Evolutionary conservation across 352 stramenopile species (phyloP).

Genomic region (Phytophthora pini): DNA sequence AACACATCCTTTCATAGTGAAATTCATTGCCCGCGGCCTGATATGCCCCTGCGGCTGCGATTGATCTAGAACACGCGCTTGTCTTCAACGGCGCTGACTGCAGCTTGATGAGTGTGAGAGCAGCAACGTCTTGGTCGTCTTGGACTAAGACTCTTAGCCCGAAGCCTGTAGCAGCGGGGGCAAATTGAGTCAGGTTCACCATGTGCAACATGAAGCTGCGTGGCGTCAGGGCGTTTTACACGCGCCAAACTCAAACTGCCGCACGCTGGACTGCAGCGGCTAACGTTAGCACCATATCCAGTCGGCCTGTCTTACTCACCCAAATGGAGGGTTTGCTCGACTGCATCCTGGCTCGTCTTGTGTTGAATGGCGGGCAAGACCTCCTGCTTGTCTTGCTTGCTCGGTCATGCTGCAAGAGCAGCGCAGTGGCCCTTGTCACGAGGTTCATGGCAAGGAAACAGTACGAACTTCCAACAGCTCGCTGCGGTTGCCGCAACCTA

Average conservation of each 20-base stretch:
- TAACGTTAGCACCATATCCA: conserved; percentile 8
- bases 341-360: conserved; percentile 4
- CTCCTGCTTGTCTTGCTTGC: conserved; percentile 17
- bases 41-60: conserved; percentile 13
- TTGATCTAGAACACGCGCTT: conserved; percentile 8
- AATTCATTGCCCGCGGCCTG: conserved; percentile 25
- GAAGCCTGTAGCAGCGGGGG: not conserved
- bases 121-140: not conserved
- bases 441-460: not conserved
- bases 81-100: not conserved
- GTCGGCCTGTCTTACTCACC: conserved; percentile 24
- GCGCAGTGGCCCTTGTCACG: not conserved
- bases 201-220: conserved; percentile 5
- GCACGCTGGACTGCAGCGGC: not conserved
- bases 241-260: conserved; percentile 4
- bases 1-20: conserved; percentile 24
- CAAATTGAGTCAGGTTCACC: conserved; percentile 1
- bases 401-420: conserved; percentile 14
- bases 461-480: not conserved
- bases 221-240: conserved; percentile 5
- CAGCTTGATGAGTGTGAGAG: not conserved
- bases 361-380: conserved; percentile 6
- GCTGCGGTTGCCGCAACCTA: not conserved
- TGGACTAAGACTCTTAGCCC: not conserved
- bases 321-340: conserved; percentile 21